phyloP scores from a whole-genome alignment of 2,329 filamentous ascomycete species.

The Penicillium sp. region DNA sequence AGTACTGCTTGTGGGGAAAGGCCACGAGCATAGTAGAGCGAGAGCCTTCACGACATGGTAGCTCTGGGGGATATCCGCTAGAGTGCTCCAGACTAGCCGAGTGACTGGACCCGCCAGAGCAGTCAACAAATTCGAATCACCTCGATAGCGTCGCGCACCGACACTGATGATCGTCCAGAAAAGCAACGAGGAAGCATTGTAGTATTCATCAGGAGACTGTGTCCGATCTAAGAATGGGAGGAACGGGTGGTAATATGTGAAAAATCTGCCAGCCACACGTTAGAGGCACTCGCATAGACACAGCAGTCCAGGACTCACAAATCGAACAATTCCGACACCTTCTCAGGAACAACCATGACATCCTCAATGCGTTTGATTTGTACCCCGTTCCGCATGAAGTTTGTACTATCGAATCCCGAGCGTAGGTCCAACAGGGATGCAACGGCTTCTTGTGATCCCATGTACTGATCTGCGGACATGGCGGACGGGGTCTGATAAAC shows the following conservation, averaged over 20 bases:
- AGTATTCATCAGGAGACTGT: constrained; percentile 55
- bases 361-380: constrained; percentile 53
- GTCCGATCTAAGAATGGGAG: constrained; percentile 59
- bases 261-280: constrained; percentile 52
- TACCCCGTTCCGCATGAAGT: constrained; percentile 48
- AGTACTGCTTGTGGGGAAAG: constrained; percentile 60
- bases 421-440: constrained; percentile 50
- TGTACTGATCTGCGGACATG: constrained; percentile 42
- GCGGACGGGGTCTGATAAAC: constrained; percentile 37
- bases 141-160: constrained; percentile 57
- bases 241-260: constrained; percentile 61
- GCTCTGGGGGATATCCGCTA: constrained; percentile 59
- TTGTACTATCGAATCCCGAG: constrained; percentile 45
- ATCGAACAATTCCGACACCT: constrained; percentile 45
- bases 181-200: constrained; percentile 57
- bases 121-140: constrained; percentile 53
- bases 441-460: constrained; percentile 50
- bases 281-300: constrained; percentile 6
- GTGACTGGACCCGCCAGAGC: constrained; percentile 52
- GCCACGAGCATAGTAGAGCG: constrained; percentile 62
- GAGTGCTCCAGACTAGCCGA: constrained; percentile 58
- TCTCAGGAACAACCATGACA: constrained; percentile 44
- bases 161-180: constrained; percentile 65
- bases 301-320: constrained; percentile 31
- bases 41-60: constrained; percentile 64